Conservation (phyloP, 164 flowering plant genomes). For the Houttuynia cordata region DNA sequence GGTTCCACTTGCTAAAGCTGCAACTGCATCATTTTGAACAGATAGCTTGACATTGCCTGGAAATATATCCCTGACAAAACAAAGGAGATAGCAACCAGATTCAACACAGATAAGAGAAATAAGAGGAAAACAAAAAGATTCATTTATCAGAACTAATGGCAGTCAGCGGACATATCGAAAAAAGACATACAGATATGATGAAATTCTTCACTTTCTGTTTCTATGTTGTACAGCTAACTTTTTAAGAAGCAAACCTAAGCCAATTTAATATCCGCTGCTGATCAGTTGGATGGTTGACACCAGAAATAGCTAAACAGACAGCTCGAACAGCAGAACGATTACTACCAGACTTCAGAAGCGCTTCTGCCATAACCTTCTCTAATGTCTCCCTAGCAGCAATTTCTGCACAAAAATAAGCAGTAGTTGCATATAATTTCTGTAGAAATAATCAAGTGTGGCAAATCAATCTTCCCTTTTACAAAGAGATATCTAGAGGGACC, state of each 20-base stretch:
- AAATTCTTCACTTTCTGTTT: no score
- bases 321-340: conserved; percentile 64
- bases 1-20: conserved; percentile 94
- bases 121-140: no score
- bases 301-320: conserved; percentile 84
- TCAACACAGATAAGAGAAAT: not conserved
- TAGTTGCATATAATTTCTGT: no score
- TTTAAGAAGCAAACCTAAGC: conserved; percentile 49
- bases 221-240: not conserved
- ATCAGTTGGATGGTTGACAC: conserved; percentile 85
- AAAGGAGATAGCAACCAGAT: not conserved
- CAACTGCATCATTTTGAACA: conserved; percentile 93
- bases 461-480: no score
- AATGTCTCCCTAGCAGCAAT: conserved; percentile 69
- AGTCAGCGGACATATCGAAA: not conserved
- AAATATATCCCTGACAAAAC: conserved; percentile 48
- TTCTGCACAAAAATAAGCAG: no score
- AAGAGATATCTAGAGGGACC: no score
- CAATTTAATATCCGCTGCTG: conserved; percentile 63
- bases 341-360: conserved; percentile 49
- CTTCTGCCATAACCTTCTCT: conserved; percentile 74
- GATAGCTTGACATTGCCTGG: conserved; percentile 53
- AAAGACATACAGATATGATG: no score
- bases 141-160: not conserved
- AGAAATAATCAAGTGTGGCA: not conserved